Percentiles rank a stretch among this genome's conserved stretches.
Evolutionary conservation across 352 stramenopile species (phyloP).

Genomic region (Phytopythium montanum): DNA sequence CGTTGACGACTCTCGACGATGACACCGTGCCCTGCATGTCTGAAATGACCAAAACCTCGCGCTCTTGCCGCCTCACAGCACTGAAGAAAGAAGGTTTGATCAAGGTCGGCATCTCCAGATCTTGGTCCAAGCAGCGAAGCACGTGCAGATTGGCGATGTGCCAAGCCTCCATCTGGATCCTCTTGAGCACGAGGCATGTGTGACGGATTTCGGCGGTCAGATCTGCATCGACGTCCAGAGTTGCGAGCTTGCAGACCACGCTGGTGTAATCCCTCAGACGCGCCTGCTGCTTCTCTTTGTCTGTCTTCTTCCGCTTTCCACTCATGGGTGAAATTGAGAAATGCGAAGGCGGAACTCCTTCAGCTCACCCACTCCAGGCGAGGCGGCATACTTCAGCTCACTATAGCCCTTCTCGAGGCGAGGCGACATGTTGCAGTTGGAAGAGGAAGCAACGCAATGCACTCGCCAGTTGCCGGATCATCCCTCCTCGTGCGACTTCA

Average conservation of each 20-base stretch:
- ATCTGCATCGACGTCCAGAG: constrained; percentile 5
- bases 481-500: too few relatives aligned
- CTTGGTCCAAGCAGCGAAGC: constrained; percentile 11
- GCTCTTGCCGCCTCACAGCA: constrained; percentile 7
- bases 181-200: constrained; percentile 8
- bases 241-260: constrained; percentile 14
- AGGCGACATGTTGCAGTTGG: too few relatives aligned
- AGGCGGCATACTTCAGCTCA: too few relatives aligned
- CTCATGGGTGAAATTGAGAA: neutral
- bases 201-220: constrained; percentile 13
- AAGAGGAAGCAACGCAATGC: too few relatives aligned
- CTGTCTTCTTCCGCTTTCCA: constrained; percentile 5
- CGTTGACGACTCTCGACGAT: neutral
- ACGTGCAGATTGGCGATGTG: constrained; percentile 19
- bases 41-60: too few relatives aligned
- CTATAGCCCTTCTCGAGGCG: too few relatives aligned
- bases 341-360: too few relatives aligned
- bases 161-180: constrained; percentile 19
- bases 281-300: constrained; percentile 5
- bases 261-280: constrained; percentile 5
- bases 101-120: constrained; percentile 6
- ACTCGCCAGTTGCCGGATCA: too few relatives aligned
- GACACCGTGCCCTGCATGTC: too few relatives aligned
- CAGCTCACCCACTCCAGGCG: too few relatives aligned
- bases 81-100: constrained; percentile 10